These are phyloP conservation scores for Rhizophagus sp. DNA, from an alignment of 192 early-diverging fungal species.

Conservation along the genomic window DNA sequence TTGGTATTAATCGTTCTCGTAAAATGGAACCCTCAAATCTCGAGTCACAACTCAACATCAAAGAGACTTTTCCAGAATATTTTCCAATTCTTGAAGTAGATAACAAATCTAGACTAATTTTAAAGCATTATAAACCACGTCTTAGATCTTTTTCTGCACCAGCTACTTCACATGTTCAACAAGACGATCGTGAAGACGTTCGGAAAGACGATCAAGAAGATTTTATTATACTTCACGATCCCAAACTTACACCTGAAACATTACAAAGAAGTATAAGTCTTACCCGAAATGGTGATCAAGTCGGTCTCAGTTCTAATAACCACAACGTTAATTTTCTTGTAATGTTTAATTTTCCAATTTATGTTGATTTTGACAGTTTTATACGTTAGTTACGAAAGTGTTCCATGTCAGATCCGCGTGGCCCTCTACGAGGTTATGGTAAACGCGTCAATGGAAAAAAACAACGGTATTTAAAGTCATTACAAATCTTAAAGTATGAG, in stretches of 20 bases:
- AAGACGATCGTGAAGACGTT: not conserved
- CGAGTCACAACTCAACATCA: not conserved
- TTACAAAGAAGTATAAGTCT: not conserved
- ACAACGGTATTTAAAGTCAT: not conserved
- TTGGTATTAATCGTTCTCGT: not conserved
- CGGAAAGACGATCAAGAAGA: not conserved
- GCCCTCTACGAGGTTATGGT: not conserved
- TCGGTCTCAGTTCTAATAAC: not conserved
- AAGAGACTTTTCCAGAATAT: not conserved
- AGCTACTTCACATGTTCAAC: not conserved
- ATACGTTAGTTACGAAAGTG: not conserved
- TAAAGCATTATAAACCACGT: not conserved
- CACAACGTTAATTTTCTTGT: not conserved
- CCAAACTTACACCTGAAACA: not conserved
- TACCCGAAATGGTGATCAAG: constrained; percentile 3
- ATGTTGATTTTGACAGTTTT: not conserved
- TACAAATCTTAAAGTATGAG: constrained; percentile 13
- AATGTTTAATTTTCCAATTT: not conserved
- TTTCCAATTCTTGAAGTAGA: not conserved
- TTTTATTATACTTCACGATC: constrained; percentile 6
- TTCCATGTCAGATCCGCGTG: not conserved
- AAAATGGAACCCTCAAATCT: not conserved
- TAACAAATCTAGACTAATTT: not conserved
- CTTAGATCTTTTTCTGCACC: not conserved
- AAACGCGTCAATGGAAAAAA: not conserved